Evolutionary conservation across 148 eudicot species (phyloP), one percentile per base, ranked within the genome.

Genomic region (Rhododendron vialii): DNA sequence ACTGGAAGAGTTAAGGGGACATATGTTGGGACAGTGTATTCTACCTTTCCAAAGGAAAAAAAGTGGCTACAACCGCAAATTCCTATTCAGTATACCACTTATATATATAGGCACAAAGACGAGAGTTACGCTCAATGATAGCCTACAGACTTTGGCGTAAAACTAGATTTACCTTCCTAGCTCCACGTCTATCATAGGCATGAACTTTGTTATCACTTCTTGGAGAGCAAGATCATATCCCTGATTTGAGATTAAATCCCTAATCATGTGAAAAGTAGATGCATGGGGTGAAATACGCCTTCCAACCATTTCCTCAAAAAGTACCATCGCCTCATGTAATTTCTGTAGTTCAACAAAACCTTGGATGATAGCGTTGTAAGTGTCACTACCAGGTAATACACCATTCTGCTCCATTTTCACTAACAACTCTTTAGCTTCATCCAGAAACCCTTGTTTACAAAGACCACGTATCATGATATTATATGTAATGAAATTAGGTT

Each of bases 341-440:
- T 36, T 5, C 8, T n/a, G 26, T 12, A 24, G n/a, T 69, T 20
- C 78, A 65, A 80, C 26, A 50, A 80, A 81, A n/a, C 61, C 84
- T 71, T 30, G 55, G 63, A 86, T 81, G 30, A 63, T 20, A 14
- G 47, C 3, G 5, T 86, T 50, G 43, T 80, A 86, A 30, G 83
- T 65, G 24, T 15, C 63, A 33, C 45, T 28, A 43, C 50, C n/a
- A 13, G 63, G 78, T 13, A 43, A 28, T 18, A 75, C 59, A 65
- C 87, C 87, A 55, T 65, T 79, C 38, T 85, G 74, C n/a, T 85
- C 47, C 83, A 85, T 78, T 12, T 80, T 63, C 47, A 36, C 74
- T 78, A 80, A 63, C 59, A 53, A 45, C 51, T 85, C 75, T 36
- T 57, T 63, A 12, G 83, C 87, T 63, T 85, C 83, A 36, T 33